Evolutionary conservation across 2,329 filamentous ascomycete genomes (phyloP).

Genomic region (Raffaelea ambrosiae): DNA sequence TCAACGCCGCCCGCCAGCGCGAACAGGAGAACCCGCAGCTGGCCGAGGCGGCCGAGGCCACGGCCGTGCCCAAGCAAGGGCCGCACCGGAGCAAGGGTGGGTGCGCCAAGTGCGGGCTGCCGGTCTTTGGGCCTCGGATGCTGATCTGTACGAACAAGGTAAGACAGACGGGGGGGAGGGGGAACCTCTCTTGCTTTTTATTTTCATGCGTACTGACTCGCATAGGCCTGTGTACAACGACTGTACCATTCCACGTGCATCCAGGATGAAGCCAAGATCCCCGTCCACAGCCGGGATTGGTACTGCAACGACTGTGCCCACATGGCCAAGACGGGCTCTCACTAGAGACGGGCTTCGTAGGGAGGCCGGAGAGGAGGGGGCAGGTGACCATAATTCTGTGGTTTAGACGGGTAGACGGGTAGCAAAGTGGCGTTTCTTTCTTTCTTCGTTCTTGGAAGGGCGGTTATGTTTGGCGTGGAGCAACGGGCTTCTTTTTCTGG

Average conservation of each 20-base stretch:
- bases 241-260: slow-evolving; percentile 44
- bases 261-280: slow-evolving; percentile 22
- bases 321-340: slow-evolving; percentile 3
- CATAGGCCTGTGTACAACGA: slow-evolving; percentile 31
- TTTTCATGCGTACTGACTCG: no score
- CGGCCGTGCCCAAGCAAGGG: slow-evolving; percentile 9
- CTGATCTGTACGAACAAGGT: slow-evolving; percentile 44
- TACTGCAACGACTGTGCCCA: slow-evolving; percentile 33
- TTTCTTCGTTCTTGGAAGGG: no score
- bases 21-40: slow-evolving; percentile 12
- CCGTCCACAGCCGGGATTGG: slow-evolving; percentile 25
- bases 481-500: no score
- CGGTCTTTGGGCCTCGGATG: slow-evolving; percentile 37
- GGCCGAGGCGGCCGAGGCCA: not conserved
- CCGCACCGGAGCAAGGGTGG: slow-evolving; percentile 33
- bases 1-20: slow-evolving; percentile 19
- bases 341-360: no score
- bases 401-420: no score
- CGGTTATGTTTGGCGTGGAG: no score
- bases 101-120: slow-evolving; percentile 38
- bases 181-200: no score
- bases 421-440: no score
- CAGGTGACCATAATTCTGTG: no score
- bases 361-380: no score
- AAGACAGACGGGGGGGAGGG: no score